A percentile compares a stretch with the other conserved stretches of the same genome.
These are phyloP conservation scores for Chrysopogon serrulatus DNA, from an alignment of 176 grass and related monocot species.

Conservation along the genomic window DNA sequence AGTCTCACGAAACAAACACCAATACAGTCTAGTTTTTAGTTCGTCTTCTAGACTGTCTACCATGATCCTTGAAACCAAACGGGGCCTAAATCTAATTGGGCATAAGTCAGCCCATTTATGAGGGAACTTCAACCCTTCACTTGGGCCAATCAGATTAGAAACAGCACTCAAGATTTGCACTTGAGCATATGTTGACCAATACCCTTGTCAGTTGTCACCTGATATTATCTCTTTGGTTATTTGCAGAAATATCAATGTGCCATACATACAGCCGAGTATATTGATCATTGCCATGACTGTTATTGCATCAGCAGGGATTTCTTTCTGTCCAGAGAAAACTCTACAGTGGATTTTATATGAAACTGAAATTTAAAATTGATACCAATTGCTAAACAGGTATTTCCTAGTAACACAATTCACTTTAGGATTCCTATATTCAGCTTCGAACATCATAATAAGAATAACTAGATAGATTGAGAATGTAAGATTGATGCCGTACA, in stretches of 20 bases:
- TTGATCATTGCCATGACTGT: not conserved
- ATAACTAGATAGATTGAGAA: not conserved
- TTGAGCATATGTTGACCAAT: not conserved
- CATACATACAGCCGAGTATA: not conserved
- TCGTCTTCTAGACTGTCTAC: too few species aligned
- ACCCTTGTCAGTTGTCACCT: not conserved
- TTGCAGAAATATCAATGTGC: not conserved
- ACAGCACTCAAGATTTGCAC: not conserved
- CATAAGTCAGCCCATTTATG: not conserved
- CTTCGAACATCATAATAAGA: not conserved
- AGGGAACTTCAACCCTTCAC: not conserved
- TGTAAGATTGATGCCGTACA: not conserved
- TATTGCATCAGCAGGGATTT: not conserved
- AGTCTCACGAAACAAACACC: too few species aligned
- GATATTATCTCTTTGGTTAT: not conserved
- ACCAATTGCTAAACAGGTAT: not conserved
- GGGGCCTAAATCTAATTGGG: not conserved
- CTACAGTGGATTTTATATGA: not conserved
- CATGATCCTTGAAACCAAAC: too few species aligned
- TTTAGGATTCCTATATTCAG: not conserved
- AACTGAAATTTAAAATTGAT: not conserved
- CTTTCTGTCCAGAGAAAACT: not conserved
- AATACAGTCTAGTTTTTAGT: too few species aligned
- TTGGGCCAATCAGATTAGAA: not conserved
- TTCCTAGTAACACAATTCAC: not conserved